A percentile compares a stretch with the other conserved stretches of the same genome.
Conservation (phyloP, 2,329 filamentous ascomycete species). For the Aspergillus fijiensis region DNA sequence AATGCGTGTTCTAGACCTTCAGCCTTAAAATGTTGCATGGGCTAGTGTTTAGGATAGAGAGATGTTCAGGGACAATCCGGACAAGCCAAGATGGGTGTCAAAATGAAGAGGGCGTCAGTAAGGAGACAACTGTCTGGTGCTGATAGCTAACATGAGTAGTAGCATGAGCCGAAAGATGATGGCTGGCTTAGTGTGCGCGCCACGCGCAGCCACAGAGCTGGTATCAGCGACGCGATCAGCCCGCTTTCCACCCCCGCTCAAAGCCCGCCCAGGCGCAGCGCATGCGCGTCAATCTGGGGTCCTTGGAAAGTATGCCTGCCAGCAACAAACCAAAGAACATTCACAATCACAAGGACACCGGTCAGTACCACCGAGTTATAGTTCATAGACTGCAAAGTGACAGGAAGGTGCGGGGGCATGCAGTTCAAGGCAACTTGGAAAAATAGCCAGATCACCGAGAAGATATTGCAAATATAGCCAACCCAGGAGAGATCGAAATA, state of each 20-base stretch:
- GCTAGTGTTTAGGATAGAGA: not conserved
- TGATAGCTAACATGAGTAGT: not conserved
- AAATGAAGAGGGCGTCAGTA: not conserved
- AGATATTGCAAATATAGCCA: conserved; percentile 5
- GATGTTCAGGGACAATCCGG: not conserved
- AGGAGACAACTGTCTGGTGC: not conserved
- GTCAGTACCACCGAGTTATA: not conserved
- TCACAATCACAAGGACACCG: not conserved
- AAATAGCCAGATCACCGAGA: conserved; percentile 9
- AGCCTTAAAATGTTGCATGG: not conserved
- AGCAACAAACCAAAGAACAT: not conserved
- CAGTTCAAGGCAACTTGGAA: not conserved
- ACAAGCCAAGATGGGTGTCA: not conserved
- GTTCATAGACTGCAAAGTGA: not conserved
- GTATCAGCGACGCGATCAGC: not conserved
- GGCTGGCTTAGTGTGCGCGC: not conserved
- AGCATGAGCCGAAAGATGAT: not conserved
- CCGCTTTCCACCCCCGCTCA: not conserved
- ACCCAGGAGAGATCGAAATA: conserved; percentile 17
- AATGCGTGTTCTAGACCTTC: not conserved
- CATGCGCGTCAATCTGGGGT: not conserved
- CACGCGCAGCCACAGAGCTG: not conserved
- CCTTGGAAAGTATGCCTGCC: not conserved
- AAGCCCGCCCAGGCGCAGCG: not conserved
- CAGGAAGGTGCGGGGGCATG: not conserved